These are phyloP conservation scores for Cerioporus squamosus DNA, from an alignment of 1,284 basidiomycete species.

Conservation along the genomic window DNA sequence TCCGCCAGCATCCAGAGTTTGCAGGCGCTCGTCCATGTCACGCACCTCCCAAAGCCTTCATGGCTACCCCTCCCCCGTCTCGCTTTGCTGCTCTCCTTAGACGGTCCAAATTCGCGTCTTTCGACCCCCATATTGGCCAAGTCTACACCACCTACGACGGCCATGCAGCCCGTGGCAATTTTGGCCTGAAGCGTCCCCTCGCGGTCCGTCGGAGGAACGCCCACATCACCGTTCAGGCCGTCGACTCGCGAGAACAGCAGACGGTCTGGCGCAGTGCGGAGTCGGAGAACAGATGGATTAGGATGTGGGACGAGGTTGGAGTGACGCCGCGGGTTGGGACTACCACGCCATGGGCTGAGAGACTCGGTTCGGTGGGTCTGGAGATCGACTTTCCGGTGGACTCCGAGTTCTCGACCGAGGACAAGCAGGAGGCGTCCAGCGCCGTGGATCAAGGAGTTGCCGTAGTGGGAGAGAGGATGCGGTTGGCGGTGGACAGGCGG, in stretches of 20 bases:
- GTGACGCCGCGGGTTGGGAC: conserved; percentile 39
- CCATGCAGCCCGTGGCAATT: conserved; percentile 74
- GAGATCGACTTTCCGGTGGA: conserved; percentile 47
- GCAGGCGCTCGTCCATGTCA: conserved; percentile 8
- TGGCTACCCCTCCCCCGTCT: conserved; percentile 50
- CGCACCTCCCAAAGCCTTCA: conserved; percentile 19
- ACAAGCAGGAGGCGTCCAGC: conserved; percentile 9
- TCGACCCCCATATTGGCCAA: conserved; percentile 73
- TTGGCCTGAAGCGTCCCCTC: conserved; percentile 79
- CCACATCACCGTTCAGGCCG: conserved; percentile 58
- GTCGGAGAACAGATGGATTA: conserved; percentile 63
- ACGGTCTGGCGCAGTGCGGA: conserved; percentile 76
- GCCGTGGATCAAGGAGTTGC: conserved; percentile 3
- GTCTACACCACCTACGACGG: conserved; percentile 72
- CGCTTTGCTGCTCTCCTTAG: conserved; percentile 74
- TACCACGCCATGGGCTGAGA: background rate
- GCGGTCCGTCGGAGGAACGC: conserved; percentile 60
- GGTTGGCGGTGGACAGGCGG: conserved; percentile 18
- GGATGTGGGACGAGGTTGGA: conserved; percentile 68
- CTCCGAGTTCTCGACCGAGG: conserved; percentile 46
- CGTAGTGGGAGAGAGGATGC: conserved; percentile 22
- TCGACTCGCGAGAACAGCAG: conserved; percentile 74
- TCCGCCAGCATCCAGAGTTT: conserved; percentile 23
- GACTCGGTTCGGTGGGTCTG: conserved; percentile 39
- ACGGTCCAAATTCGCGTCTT: conserved; percentile 77